Percentiles rank a stretch among this genome's conserved stretches.
These are phyloP conservation scores for Nakaseomyces sp. DNA, from an alignment of 1,139 yeast species.

Conservation along the genomic window DNA sequence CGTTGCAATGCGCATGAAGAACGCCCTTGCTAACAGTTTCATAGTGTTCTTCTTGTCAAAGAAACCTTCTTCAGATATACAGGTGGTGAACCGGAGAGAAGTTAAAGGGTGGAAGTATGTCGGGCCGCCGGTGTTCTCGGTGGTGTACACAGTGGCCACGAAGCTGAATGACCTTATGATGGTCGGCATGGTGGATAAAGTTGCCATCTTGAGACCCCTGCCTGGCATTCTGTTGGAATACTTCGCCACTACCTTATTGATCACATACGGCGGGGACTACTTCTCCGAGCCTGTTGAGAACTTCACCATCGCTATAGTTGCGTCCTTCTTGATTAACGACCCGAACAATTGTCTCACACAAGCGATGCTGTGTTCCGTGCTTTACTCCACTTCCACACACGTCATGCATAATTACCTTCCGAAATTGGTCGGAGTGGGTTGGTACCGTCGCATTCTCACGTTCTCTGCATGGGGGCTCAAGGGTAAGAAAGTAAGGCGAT, in stretches of 20 bases:
- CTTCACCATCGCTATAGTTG: conserved; percentile 25
- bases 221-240: conserved; percentile 15
- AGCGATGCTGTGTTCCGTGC: conserved; percentile 25
- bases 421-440: not conserved
- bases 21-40: conserved; percentile 24
- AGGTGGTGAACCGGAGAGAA: conserved; percentile 3
- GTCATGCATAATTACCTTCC: conserved; percentile 7
- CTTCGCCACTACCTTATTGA: conserved; percentile 18
- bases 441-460: not conserved
- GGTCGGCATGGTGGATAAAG: not conserved
- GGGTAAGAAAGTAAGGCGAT: not conserved
- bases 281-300: conserved; percentile 23
- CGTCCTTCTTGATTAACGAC: conserved; percentile 28
- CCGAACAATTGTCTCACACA: conserved; percentile 24
- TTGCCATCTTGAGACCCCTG: conserved; percentile 6
- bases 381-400: conserved; percentile 22
- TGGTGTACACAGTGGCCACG: conserved; percentile 1
- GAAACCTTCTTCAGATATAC: conserved; percentile 19
- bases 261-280: conserved; percentile 18
- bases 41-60: conserved; percentile 23
- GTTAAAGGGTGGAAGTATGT: not conserved
- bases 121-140: not conserved
- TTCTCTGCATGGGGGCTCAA: not conserved
- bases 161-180: not conserved
- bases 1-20: conserved; percentile 22